These are phyloP conservation scores for Lavandula angustifolia DNA, from an alignment of 257 asterid species.

Conservation along the genomic window DNA sequence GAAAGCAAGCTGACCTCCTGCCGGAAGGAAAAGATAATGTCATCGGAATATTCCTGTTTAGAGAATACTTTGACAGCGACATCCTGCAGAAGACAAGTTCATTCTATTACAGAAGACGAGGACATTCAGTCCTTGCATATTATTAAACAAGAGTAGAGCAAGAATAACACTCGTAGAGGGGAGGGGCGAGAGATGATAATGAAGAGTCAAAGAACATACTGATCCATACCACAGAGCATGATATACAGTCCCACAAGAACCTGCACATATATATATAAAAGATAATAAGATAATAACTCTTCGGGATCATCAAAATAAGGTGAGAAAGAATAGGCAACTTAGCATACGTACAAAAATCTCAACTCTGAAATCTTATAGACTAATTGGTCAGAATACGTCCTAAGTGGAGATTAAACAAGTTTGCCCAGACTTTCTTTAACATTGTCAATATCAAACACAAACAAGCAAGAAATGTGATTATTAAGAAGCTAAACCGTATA, in stretches of 20 bases:
- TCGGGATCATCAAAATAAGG: background rate
- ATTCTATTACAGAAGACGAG: conserved; percentile 31
- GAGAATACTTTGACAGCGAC: conserved; percentile 98
- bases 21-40: conserved; percentile 70
- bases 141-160: conserved; percentile 2
- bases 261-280: conserved; percentile 50
- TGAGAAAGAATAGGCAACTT: background rate
- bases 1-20: conserved; percentile 66
- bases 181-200: conserved; percentile 21
- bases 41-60: conserved; percentile 87
- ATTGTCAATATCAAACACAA: conserved; percentile 18
- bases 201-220: conserved; percentile 74
- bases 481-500: conserved; percentile 22
- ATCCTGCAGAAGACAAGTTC: conserved; percentile 60
- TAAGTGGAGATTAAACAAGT: background rate
- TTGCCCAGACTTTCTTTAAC: background rate
- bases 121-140: conserved; percentile 1
- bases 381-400: conserved; percentile 18
- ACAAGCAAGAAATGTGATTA: conserved; percentile 4
- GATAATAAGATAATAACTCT: conserved; percentile 27
- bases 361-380: conserved; percentile 11
- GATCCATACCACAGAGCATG: conserved; percentile 99
- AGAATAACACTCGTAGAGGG: conserved; percentile 6
- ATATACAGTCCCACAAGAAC: conserved; percentile 97
- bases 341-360: conserved; percentile 17